phyloP scores from a whole-genome alignment of 345 rosid species.

The Eucalyptus viminalis region DNA sequence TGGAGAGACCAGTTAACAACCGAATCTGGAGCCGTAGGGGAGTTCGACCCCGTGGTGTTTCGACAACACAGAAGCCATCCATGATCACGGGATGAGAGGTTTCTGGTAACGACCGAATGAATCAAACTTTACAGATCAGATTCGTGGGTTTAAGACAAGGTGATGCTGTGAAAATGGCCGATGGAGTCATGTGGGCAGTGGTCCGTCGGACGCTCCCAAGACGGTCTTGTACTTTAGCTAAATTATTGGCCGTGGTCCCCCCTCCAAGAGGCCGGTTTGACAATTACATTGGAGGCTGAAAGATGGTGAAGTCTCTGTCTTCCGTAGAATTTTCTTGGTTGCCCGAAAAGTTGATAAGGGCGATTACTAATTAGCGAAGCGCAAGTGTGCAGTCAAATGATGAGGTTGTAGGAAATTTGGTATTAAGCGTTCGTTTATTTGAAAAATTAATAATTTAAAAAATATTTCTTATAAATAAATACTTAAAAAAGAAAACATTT shows the following conservation, averaged over 20 bases:
- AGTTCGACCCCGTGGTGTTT: background rate
- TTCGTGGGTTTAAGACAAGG: background rate
- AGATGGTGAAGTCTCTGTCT: background rate
- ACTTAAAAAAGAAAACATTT: too few relatives aligned
- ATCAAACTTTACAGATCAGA: background rate
- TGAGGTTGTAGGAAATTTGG: background rate
- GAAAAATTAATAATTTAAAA: background rate
- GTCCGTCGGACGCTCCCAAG: background rate
- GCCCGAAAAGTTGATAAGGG: background rate
- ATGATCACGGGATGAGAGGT: background rate
- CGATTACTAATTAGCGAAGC: background rate
- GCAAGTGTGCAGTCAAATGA: background rate
- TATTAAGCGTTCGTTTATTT: too few relatives aligned
- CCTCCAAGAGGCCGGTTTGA: background rate
- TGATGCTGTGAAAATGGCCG: background rate
- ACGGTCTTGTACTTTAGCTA: background rate
- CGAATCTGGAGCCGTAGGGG: background rate
- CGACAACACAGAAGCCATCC: background rate
- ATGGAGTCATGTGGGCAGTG: background rate
- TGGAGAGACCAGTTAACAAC: background rate
- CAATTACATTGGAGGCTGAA: background rate
- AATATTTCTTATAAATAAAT: background rate
- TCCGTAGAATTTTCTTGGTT: background rate
- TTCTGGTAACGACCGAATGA: background rate
- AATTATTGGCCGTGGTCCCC: background rate